Conservation (phyloP, 2,329 filamentous ascomycete genomes). For the Fusarium proliferatum region DNA sequence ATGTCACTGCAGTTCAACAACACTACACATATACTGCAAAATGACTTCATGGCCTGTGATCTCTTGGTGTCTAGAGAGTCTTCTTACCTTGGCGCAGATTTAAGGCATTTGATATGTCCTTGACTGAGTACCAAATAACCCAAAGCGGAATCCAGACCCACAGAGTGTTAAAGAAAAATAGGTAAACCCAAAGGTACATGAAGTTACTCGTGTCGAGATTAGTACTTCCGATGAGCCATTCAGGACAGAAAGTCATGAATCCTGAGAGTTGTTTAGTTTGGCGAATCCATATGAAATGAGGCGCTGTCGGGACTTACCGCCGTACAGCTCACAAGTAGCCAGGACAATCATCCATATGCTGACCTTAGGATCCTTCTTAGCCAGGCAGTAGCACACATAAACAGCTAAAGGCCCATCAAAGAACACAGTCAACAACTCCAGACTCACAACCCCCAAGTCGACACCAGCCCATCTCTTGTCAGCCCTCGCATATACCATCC, state of each 20-base stretch:
- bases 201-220: constrained; percentile 74
- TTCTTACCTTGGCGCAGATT: constrained; percentile 48
- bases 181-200: constrained; percentile 75
- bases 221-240: constrained; percentile 71
- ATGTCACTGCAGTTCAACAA: too few relatives aligned
- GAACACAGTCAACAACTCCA: constrained; percentile 74
- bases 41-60: neutral
- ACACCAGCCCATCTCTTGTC: constrained; percentile 72
- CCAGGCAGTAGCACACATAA: constrained; percentile 70
- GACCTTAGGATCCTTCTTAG: constrained; percentile 63
- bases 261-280: constrained; percentile 52
- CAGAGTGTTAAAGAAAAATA: constrained; percentile 75
- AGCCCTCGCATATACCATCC: constrained; percentile 76
- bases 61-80: constrained; percentile 32
- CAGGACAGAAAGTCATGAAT: constrained; percentile 78
- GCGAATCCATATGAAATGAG: neutral
- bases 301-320: constrained; percentile 56
- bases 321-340: constrained; percentile 74
- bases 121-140: constrained; percentile 64
- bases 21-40: neutral
- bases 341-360: constrained; percentile 73
- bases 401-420: constrained; percentile 69
- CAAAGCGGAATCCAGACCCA: constrained; percentile 75
- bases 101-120: constrained; percentile 67
- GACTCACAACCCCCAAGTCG: constrained; percentile 70